These are phyloP conservation scores for Colletotrichum australisinense DNA, from an alignment of 2,329 filamentous ascomycete species.

Conservation along the genomic window DNA sequence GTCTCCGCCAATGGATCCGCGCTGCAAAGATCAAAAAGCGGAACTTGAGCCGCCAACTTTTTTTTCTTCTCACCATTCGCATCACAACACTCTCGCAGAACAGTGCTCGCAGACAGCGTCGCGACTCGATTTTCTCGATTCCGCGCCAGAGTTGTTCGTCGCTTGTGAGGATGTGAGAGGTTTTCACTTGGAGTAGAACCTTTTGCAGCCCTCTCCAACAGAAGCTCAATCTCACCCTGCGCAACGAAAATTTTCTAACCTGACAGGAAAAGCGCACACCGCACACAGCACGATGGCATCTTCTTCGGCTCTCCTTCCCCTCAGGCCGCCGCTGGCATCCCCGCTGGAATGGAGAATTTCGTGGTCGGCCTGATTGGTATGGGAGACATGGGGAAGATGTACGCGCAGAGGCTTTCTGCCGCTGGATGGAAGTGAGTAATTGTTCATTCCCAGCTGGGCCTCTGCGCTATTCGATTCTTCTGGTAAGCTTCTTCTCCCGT, in stretches of 20 bases:
- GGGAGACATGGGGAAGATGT: slow-evolving; percentile 99
- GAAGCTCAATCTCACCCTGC: not conserved
- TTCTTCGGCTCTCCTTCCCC: slow-evolving; percentile 23
- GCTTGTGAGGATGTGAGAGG: slow-evolving; percentile 36
- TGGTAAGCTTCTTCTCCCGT: slow-evolving; percentile 49
- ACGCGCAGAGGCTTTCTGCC: slow-evolving; percentile 85
- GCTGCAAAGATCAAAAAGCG: slow-evolving; percentile 32
- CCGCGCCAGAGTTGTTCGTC: slow-evolving; percentile 2
- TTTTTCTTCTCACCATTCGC: not conserved
- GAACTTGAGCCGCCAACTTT: slow-evolving; percentile 8
- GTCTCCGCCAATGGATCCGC: slow-evolving; percentile 14
- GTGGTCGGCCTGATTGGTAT: slow-evolving; percentile 96
- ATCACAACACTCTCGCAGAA: slow-evolving; percentile 1
- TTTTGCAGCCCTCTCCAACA: slow-evolving; percentile 13
- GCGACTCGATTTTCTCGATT: slow-evolving; percentile 3
- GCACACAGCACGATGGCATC: slow-evolving; percentile 25
- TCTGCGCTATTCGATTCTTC: slow-evolving; percentile 33
- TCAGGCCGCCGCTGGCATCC: slow-evolving; percentile 41
- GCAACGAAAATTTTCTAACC: not conserved
- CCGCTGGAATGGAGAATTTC: slow-evolving; percentile 71
- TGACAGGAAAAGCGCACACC: not conserved
- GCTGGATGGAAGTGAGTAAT: slow-evolving; percentile 91
- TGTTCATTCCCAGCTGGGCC: slow-evolving; percentile 21
- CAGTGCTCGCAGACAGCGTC: not conserved
- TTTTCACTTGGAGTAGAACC: slow-evolving; percentile 31